Conservation (phyloP, 2,329 filamentous ascomycete species). For the Rosellinia necatrix region DNA sequence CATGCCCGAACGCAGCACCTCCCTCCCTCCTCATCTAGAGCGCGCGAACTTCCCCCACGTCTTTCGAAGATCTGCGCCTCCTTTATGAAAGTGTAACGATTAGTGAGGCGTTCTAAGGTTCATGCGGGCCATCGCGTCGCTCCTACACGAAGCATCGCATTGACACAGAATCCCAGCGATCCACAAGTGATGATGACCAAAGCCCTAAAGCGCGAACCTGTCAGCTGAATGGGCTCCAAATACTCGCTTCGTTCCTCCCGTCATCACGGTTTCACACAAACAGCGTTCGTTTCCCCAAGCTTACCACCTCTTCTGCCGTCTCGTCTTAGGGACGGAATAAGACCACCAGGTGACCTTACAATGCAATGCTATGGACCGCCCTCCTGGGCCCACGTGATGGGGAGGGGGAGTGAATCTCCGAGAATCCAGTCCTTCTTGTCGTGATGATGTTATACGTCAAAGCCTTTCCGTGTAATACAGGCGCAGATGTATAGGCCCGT, state of each 20-base stretch:
- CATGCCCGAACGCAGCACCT: constrained; percentile 11
- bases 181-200: neutral
- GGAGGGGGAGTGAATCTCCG: too few species aligned
- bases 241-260: neutral
- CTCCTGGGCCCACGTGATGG: neutral
- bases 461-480: constrained; percentile 1
- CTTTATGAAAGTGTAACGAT: constrained; percentile 15
- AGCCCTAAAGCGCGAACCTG: neutral
- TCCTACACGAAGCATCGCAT: constrained; percentile 5
- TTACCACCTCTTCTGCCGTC: neutral
- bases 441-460: neutral
- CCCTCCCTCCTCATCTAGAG: neutral
- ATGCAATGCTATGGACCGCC: constrained; percentile 2
- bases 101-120: constrained; percentile 4
- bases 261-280: constrained; percentile 11
- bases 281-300: neutral
- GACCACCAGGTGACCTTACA: neutral
- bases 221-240: constrained; percentile 12
- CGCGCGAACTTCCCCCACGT: constrained; percentile 1
- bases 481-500: neutral
- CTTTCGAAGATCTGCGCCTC: constrained; percentile 14
- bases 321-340: neutral
- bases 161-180: neutral
- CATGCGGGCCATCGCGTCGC: constrained; percentile 11
- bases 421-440: neutral